These are phyloP conservation scores for Hypoxylon perforatum DNA, from an alignment of 495 filamentous ascomycete species.

Conservation along the genomic window DNA sequence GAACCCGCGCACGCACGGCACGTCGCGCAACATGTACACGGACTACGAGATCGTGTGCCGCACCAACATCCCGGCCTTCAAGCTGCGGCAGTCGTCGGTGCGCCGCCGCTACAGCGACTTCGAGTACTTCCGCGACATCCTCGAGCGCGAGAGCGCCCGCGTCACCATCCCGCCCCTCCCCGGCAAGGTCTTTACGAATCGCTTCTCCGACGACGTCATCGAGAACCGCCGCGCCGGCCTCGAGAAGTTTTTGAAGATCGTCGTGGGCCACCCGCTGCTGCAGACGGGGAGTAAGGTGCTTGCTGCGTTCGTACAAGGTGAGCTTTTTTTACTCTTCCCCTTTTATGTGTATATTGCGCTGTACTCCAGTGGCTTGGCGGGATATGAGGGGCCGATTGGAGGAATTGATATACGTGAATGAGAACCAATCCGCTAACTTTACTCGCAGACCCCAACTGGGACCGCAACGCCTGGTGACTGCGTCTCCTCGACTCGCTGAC, in stretches of 20 bases:
- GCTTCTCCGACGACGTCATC: constrained; percentile 98
- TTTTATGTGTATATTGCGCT: not conserved
- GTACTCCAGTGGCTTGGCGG: not conserved
- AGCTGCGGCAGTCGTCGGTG: constrained; percentile 82
- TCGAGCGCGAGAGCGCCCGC: constrained; percentile 92
- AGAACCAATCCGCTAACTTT: constrained; percentile 36
- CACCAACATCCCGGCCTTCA: constrained; percentile 99
- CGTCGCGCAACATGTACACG: constrained; percentile 96
- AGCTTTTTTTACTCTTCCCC: constrained; percentile 46
- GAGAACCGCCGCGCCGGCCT: constrained; percentile 92
- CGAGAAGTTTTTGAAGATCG: constrained; percentile 96
- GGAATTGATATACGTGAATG: constrained; percentile 15
- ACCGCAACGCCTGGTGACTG: constrained; percentile 79
- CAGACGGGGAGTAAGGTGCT: constrained; percentile 98
- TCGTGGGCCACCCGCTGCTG: constrained; percentile 93
- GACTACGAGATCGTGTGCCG: constrained; percentile 97
- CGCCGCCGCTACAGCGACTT: constrained; percentile 97
- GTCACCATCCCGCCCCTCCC: constrained; percentile 96
- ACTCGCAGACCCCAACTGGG: constrained; percentile 76
- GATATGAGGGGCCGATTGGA: no score
- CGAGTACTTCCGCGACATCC: constrained; percentile 97
- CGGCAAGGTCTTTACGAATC: constrained; percentile 97
- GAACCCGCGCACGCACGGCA: constrained; percentile 94
- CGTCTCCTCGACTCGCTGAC: constrained; percentile 48
- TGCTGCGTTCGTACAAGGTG: constrained; percentile 95